These are phyloP conservation scores for Aspergillus piperis DNA, from an alignment of 2,329 filamentous ascomycete species.

Conservation along the genomic window DNA sequence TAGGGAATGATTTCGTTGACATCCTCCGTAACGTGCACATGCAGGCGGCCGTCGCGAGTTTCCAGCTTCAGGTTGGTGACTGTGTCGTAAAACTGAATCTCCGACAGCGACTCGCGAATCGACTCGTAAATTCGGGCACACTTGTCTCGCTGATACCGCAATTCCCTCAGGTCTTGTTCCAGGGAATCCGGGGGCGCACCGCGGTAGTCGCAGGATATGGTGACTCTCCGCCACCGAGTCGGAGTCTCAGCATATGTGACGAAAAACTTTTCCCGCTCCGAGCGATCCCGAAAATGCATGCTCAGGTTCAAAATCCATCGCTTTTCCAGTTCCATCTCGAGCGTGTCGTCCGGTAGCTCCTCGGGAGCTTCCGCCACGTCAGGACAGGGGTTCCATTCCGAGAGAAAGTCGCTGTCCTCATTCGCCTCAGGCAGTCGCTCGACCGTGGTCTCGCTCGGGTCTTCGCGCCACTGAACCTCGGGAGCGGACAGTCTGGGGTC, in stretches of 20 bases:
- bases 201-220: constrained; percentile 91
- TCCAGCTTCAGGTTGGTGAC: constrained; percentile 95
- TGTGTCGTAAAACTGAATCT: constrained; percentile 94
- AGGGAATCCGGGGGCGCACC: constrained; percentile 76
- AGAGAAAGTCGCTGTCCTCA: constrained; percentile 30
- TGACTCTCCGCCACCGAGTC: constrained; percentile 80
- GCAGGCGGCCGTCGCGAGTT: constrained; percentile 81
- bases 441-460: constrained; percentile 34
- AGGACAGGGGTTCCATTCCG: constrained; percentile 31
- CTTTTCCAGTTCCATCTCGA: constrained; percentile 79
- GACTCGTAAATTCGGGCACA: constrained; percentile 91
- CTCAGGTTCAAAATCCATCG: constrained; percentile 96
- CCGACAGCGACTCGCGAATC: constrained; percentile 85
- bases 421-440: constrained; percentile 33
- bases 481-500: constrained; percentile 44
- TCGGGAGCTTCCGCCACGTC: constrained; percentile 30
- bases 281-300: constrained; percentile 96
- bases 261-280: constrained; percentile 95
- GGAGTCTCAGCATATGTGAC: constrained; percentile 86
- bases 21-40: constrained; percentile 98
- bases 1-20: constrained; percentile 92
- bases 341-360: constrained; percentile 39
- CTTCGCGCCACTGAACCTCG: constrained; percentile 42
- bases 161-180: constrained; percentile 75
- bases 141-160: constrained; percentile 87